Conservation (phyloP, 208 protist genomes). For the Crithidia sp. region DNA sequence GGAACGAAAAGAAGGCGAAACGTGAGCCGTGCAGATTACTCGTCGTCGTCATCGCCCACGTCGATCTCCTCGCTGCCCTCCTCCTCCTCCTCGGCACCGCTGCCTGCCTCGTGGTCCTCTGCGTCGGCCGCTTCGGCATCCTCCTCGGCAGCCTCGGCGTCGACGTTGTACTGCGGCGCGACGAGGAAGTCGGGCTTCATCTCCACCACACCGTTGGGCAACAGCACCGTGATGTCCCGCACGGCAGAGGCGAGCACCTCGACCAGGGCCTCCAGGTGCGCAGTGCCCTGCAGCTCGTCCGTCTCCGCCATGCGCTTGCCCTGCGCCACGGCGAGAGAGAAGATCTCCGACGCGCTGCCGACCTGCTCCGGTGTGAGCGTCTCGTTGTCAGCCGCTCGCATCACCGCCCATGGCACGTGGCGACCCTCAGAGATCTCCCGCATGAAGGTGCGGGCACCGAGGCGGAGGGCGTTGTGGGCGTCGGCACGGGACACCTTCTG, state of each 20-base stretch:
- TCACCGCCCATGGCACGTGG: constrained; percentile 87
- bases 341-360: constrained; percentile 56
- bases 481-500: constrained; percentile 58
- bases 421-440: constrained; percentile 77
- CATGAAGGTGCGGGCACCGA: constrained; percentile 84
- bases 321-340: constrained; percentile 54
- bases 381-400: constrained; percentile 58
- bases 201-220: constrained; percentile 85
- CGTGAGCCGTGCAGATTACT: not conserved
- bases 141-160: constrained; percentile 34
- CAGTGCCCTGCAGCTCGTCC: constrained; percentile 36
- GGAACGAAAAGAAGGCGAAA: too few species aligned
- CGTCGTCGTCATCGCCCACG: constrained; percentile 25
- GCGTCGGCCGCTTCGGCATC: constrained; percentile 37
- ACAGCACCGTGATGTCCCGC: constrained; percentile 67
- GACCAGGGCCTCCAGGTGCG: constrained; percentile 61
- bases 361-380: constrained; percentile 60
- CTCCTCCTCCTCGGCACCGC: constrained; percentile 25
- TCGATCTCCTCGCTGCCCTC: constrained; percentile 39
- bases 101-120: constrained; percentile 44
- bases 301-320: constrained; percentile 49
- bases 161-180: constrained; percentile 72
- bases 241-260: constrained; percentile 50
- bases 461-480: constrained; percentile 66
- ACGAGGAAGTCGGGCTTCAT: constrained; percentile 76